Evolutionary conservation across 2,329 filamentous ascomycete species (phyloP).

Genomic region (Elsinoe necatrix): DNA sequence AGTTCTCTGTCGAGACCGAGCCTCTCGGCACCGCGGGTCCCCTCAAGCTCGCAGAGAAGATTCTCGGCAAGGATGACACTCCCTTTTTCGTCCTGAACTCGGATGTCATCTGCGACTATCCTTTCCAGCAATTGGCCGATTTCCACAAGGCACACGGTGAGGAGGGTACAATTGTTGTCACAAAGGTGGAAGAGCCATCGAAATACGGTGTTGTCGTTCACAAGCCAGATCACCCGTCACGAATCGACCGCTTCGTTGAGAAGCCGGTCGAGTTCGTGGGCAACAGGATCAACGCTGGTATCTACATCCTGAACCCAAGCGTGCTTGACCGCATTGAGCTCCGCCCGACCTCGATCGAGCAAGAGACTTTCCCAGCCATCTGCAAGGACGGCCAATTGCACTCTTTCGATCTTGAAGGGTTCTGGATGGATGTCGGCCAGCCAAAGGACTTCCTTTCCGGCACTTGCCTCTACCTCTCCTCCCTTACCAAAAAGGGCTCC

Average conservation of each 20-base stretch:
- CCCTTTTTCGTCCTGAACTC: constrained; percentile 99
- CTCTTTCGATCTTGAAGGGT: constrained; percentile 92
- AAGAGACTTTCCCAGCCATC: constrained; percentile 96
- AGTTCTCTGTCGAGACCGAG: constrained; percentile 94
- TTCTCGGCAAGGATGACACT: constrained; percentile 82
- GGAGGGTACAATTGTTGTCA: constrained; percentile 96
- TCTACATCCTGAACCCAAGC: constrained; percentile 94
- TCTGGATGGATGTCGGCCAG: constrained; percentile 99
- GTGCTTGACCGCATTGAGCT: constrained; percentile 88
- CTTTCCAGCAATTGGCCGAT: constrained; percentile 77
- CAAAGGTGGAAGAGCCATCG: constrained; percentile 96
- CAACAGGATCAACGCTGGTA: constrained; percentile 96
- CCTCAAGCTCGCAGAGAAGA: constrained; percentile 87
- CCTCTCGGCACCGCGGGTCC: constrained; percentile 91
- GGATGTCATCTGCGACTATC: constrained; percentile 96
- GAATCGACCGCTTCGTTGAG: constrained; percentile 98
- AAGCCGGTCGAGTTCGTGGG: constrained; percentile 98
- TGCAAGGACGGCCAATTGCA: constrained; percentile 82
- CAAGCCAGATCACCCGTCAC: constrained; percentile 81
- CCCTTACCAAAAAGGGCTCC: constrained; percentile 79
- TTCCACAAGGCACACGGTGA: constrained; percentile 92
- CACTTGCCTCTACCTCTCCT: constrained; percentile 92
- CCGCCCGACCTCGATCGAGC: constrained; percentile 93
- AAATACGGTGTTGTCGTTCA: constrained; percentile 99
- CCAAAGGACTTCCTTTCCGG: constrained; percentile 97